Evolutionary conservation across 495 filamentous ascomycete species (phyloP).

Genomic region (Delitschia confertaspora): DNA sequence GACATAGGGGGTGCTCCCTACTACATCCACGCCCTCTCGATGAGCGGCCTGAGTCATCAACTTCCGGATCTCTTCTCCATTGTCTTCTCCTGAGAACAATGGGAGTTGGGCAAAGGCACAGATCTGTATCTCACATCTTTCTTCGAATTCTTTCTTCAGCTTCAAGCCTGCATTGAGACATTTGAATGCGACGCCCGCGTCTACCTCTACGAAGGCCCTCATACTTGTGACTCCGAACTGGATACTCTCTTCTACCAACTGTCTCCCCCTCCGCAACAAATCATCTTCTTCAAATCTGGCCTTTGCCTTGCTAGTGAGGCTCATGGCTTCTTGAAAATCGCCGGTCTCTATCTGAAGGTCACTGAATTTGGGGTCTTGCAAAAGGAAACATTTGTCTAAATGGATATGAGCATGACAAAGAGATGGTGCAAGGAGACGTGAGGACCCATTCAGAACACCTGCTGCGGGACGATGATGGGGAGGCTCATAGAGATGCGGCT

Average conservation of each 20-base stretch:
- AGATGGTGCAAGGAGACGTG: conserved; percentile 44
- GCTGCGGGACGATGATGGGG: conserved; percentile 28
- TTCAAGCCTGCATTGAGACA: conserved; percentile 51
- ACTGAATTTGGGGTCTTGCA: conserved; percentile 48
- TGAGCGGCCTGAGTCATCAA: conserved; percentile 44
- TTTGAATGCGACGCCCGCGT: conserved; percentile 48
- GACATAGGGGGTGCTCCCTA: conserved; percentile 67
- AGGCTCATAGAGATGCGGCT: conserved; percentile 27
- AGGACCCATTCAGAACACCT: conserved; percentile 27
- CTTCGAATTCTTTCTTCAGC: conserved; percentile 49
- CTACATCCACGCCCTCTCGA: conserved; percentile 44
- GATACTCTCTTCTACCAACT: conserved; percentile 60
- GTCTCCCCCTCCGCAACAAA: conserved; percentile 52
- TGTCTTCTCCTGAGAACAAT: conserved; percentile 49
- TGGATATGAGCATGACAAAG: conserved; percentile 72
- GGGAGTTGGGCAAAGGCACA: conserved; percentile 66
- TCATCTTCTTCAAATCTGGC: conserved; percentile 49
- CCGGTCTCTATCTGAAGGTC: conserved; percentile 52
- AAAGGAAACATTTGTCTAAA: conserved; percentile 65
- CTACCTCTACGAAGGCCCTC: conserved; percentile 67
- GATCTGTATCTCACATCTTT: conserved; percentile 56
- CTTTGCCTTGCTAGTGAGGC: conserved; percentile 54
- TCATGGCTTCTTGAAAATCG: conserved; percentile 58
- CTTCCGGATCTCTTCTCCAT: conserved; percentile 37
- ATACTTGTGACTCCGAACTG: conserved; percentile 59